Evolutionary conservation across 768 basidiomycete species (phyloP).

Genomic region (Tricholoma furcatifolium): DNA sequence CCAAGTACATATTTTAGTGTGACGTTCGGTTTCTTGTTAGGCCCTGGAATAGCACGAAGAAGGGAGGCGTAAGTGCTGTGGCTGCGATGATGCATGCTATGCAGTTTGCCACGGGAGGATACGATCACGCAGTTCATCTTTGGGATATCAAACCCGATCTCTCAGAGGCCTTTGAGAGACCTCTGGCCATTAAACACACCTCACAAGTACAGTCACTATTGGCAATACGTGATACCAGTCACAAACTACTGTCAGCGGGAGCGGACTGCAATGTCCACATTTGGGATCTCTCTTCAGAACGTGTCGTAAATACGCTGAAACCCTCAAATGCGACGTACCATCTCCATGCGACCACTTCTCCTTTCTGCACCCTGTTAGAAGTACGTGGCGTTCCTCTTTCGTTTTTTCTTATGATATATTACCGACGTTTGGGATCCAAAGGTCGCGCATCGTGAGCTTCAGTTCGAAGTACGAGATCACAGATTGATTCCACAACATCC

Average conservation of each 20-base stretch:
- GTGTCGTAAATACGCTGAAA: conserved; percentile 37
- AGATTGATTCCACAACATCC: conserved; percentile 33
- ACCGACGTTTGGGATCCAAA: conserved; percentile 13
- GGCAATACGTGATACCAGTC: conserved; percentile 40
- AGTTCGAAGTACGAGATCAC: conserved; percentile 52
- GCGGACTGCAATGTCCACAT: conserved; percentile 46
- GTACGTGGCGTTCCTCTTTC: conserved; percentile 22
- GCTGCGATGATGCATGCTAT: conserved; percentile 38
- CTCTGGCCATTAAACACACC: conserved; percentile 40
- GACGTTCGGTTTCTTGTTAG: conserved; percentile 18
- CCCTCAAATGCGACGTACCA: conserved; percentile 44
- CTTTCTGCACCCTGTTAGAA: conserved; percentile 43
- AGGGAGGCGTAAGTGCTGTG: conserved; percentile 41
- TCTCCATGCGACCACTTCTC: conserved; percentile 34
- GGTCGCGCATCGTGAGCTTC: conserved; percentile 50
- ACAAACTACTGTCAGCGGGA: conserved; percentile 45
- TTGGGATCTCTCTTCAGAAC: conserved; percentile 47
- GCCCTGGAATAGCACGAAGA: conserved; percentile 34
- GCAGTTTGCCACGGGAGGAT: conserved; percentile 48
- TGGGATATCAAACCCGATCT: conserved; percentile 40
- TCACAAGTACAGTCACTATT: conserved; percentile 44
- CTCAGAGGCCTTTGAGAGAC: conserved; percentile 26
- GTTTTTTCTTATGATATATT: not conserved
- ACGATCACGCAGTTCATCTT: conserved; percentile 46
- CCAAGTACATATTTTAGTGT: not conserved